Evolutionary conservation across 331 rosid species (phyloP), one percentile per base, ranked within the genome.

Genomic region (Malus hybrid): DNA sequence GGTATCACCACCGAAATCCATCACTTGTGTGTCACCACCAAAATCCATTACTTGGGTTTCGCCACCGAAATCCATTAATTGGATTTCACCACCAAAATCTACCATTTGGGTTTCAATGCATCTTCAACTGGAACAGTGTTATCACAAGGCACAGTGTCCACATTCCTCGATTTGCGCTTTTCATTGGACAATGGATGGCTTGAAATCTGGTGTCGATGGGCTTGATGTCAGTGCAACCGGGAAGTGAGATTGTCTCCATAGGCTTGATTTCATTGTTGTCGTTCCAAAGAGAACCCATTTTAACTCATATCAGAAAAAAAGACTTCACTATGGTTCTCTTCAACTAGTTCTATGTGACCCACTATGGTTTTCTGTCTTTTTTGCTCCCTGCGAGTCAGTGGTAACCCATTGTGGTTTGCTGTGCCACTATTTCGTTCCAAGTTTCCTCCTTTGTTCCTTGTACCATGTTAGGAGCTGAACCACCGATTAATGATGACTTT

Each of bases 41-140:
- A 83, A 15, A 74, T 89, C 91, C 80, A 86, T 67, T 10, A 34
- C 67, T 71, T 86, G 95, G 6, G 95, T 89, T 52, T 90, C 46
- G 32, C 14, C 70, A 34, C 52, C 10, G 13, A 59, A 36, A 63
- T 67, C 68, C 76, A 65, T 32, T 18, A 65, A 56, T 69, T 69
- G 87, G 24, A 83, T 86, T 55, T 83, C 83, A 5, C 72, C 71
- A 2, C 68, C 72, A 34, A 85, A 77, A 70, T 77, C 19, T 50
- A 70, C 44, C 59, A 36, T 11, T 55, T 84, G 84, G 65, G 91
- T 84, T 33, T 85, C 94, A 27, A 79, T 11, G 56, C 84, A 19
- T 66, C 83, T 15, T 80, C 85, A 32, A 33, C 29, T 4, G 50
- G 69, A 61, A 54, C 33, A 36, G 74, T 65, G 6, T 82, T 85